These are phyloP conservation scores for Plasmodium gonderi DNA, from an alignment of 169 alveolate genomes.

Conservation along the genomic window DNA sequence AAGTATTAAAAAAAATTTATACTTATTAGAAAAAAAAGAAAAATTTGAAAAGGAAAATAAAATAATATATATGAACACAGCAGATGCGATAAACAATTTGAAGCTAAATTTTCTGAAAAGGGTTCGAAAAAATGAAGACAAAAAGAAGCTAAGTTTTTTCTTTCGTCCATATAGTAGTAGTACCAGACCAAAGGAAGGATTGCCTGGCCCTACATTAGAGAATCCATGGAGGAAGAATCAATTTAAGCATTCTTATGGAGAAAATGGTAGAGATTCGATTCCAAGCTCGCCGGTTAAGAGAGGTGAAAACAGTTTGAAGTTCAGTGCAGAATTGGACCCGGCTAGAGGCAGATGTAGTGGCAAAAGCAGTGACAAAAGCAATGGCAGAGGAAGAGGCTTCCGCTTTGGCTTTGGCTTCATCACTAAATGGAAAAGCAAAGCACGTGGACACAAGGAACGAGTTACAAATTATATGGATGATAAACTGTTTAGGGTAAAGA, in stretches of 20 bases:
- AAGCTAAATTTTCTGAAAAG: constrained; percentile 28
- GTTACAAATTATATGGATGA: neutral
- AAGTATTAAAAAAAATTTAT: constrained; percentile 52
- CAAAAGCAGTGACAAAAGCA: neutral
- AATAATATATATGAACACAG: constrained; percentile 46
- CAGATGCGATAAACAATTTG: constrained; percentile 64
- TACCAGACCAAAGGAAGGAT: too few relatives aligned
- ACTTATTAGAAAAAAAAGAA: constrained; percentile 11
- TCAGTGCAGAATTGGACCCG: too few relatives aligned
- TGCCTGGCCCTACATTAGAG: too few relatives aligned
- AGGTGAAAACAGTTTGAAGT: too few relatives aligned
- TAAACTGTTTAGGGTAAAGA: constrained; percentile 8
- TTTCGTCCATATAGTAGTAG: constrained; percentile 24
- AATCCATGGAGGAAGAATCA: too few relatives aligned
- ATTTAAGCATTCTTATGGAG: too few relatives aligned
- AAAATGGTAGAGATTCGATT: too few relatives aligned
- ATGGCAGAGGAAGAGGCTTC: neutral
- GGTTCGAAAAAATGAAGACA: constrained; percentile 7
- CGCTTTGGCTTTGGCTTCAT: neutral
- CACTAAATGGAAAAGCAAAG: neutral
- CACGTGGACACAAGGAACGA: neutral
- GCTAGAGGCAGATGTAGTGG: neutral
- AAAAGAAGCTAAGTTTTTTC: neutral
- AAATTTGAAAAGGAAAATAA: constrained; percentile 36
- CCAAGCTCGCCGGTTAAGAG: too few relatives aligned